Evolutionary conservation across 2,329 filamentous ascomycete genomes (phyloP).

Genomic region (Clonostachys sp.): DNA sequence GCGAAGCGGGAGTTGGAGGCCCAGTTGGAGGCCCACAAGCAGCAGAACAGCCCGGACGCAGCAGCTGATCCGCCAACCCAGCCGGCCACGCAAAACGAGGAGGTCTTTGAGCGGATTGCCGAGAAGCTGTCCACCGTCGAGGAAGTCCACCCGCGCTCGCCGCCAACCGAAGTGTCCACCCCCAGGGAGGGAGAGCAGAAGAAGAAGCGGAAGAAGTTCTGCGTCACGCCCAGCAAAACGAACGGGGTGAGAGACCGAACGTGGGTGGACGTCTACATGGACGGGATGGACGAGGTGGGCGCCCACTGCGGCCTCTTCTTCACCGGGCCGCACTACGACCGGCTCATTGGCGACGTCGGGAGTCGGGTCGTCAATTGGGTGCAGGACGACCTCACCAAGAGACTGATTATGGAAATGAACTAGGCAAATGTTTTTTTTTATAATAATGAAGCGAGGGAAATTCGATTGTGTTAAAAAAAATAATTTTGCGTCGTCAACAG

Average conservation of each 20-base stretch:
- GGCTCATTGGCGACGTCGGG: constrained; percentile 71
- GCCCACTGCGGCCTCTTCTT: constrained; percentile 84
- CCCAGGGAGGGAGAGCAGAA: background rate
- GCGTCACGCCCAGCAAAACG: constrained; percentile 58
- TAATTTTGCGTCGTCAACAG: too few relatives aligned
- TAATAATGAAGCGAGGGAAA: too few relatives aligned
- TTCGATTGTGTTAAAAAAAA: too few relatives aligned
- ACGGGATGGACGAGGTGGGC: constrained; percentile 76
- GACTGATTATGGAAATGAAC: constrained; percentile 22
- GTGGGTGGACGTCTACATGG: constrained; percentile 80
- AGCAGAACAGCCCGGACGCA: constrained; percentile 4
- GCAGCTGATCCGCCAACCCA: too few relatives aligned
- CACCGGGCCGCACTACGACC: constrained; percentile 67
- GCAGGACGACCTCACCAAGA: constrained; percentile 49
- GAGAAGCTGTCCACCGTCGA: background rate
- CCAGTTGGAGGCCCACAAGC: constrained; percentile 7
- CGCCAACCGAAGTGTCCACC: background rate
- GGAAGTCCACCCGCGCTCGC: background rate
- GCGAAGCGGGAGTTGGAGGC: constrained; percentile 7
- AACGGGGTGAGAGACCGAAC: constrained; percentile 58
- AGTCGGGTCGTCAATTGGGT: constrained; percentile 66
- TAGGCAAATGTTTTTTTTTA: too few relatives aligned
- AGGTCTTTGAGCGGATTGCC: too few relatives aligned
- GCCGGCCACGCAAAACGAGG: too few relatives aligned
- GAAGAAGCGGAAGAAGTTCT: constrained; percentile 58